Evolutionary conservation across 1,284 basidiomycete species (phyloP), one percentile per base, ranked within the genome.

Genomic region (Rhodotorula mucilaginosa): DNA sequence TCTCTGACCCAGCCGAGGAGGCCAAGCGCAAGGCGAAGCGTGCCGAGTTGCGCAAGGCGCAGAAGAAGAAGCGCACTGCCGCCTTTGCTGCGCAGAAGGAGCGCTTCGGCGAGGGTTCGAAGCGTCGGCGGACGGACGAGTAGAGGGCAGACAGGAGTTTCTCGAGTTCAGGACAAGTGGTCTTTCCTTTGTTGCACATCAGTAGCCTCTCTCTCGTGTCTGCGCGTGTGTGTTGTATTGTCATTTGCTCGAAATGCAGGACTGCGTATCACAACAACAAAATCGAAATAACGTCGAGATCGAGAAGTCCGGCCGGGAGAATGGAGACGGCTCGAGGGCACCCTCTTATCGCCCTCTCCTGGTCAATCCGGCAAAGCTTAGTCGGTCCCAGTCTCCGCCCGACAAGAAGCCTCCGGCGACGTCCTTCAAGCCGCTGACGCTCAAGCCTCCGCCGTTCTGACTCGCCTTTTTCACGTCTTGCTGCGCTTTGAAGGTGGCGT

Each of bases 1-100:
- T 89, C 23, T 87, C 85, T 13, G 86, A 93, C 77, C 92, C 92
- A 1, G 89, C 89, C 78, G 86, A 85, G 5, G 88, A 89, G n/a
- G 89, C 89, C 71, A 70, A 61, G 65, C 88, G 69, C 48, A 73
- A 72, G 80, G 79, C 87, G 69, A 87, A 88, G 71, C 82, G 87
- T 74, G 89, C 90, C 76, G 81, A 81, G 15, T 83, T 86, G 74
- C 92, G 93, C 19, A 77, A 76, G 70, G 61, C 57, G 39, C 49
- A 39, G 56, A 65, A 65, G 59, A 57, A 67, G 65, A 46, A 44
- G 39, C 19, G 44, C 23, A 56, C 56, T n/a, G 63, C 63, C 21
- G 63, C 63, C 31, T 58, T 58, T 12, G 56, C 56, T 8, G 56
- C 56, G 47, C 54, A 65, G 47, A 65, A 58, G 63, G 63, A 65